These are phyloP conservation scores for Yamadazyma akitaensis DNA, from an alignment of 805 yeast genomes.

Conservation along the genomic window DNA sequence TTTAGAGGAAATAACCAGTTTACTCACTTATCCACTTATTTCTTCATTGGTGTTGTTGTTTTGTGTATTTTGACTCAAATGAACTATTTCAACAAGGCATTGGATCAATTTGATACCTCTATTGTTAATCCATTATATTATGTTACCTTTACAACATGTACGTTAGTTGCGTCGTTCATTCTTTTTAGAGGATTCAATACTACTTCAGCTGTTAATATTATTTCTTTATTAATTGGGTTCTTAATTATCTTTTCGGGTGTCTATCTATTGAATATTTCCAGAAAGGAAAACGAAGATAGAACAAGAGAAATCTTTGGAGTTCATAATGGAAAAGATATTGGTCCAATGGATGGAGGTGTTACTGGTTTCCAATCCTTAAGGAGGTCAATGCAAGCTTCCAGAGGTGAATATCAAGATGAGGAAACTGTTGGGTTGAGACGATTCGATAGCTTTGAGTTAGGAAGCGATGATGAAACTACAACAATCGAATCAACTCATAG, in stretches of 20 bases:
- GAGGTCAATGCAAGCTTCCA: conserved; percentile 66
- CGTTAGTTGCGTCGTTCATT: conserved; percentile 81
- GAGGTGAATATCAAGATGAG: conserved; percentile 39
- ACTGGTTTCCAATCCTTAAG: conserved; percentile 70
- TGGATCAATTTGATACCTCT: conserved; percentile 90
- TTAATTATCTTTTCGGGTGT: conserved; percentile 86
- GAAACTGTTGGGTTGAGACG: conserved; percentile 55
- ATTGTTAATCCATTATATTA: conserved; percentile 89
- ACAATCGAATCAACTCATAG: conserved; percentile 9
- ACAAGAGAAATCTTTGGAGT: conserved; percentile 57
- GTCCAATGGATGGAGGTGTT: conserved; percentile 79
- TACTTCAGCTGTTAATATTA: conserved; percentile 70
- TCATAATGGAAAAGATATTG: conserved; percentile 49
- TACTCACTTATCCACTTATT: conserved; percentile 77
- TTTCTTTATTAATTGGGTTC: conserved; percentile 81
- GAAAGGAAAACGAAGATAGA: conserved; percentile 56
- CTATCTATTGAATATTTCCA: conserved; percentile 72
- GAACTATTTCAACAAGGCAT: conserved; percentile 91
- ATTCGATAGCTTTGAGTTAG: conserved; percentile 57
- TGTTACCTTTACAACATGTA: conserved; percentile 87
- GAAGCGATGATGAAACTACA: conserved; percentile 33
- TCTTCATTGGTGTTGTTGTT: conserved; percentile 73
- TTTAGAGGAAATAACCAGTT: conserved; percentile 84
- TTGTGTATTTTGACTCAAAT: conserved; percentile 85
- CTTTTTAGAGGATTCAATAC: conserved; percentile 86